Base-by-base conservation (phyloP, 257 asterid genomes). In the Solanum peruvianum region DNA sequence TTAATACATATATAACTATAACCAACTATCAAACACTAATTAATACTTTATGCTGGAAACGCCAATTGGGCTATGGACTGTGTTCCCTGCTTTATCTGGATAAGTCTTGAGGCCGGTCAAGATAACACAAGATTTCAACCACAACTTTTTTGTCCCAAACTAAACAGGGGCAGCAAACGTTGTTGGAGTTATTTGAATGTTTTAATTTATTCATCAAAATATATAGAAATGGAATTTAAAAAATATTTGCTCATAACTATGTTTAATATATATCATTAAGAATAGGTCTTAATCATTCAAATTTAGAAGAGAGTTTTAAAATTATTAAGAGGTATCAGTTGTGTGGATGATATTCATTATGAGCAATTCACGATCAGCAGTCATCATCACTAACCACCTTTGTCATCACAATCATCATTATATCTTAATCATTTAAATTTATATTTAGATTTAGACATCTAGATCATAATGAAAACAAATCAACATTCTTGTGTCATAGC, bases 391-490 rank as follows among this genome's bases (percentile, higher is more conserved):
- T 56, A 18, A 56, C 11, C n/a, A 56, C 0, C 1, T 18, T 1
- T 18, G n/a, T 56, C 11, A 18, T 56, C n/a, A 56, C n/a, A 56
- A 56, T 56, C 3, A 56, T 4, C 1, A 56, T 7, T 4, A 56
- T 56, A 56, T 18, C 64, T 18, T 56, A 56, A 56, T 56, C 0
- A 56, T 56, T 56, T n/a, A 56, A 1, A 18, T 52, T 52, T 52
- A 0, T 0, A 52, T 52, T 52, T 0, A 52, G 0, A 49, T 15
- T 49, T 8, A 49, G 3, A 49, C 1, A 4, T 56, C n/a, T 18
- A 56, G 8, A 56, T 56, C 0, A 18, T 56, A 56, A 56, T 56
- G 0, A 56, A 56, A 56, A 18, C 11, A 18, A 56, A 56, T 7
- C 8, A 37, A 37, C 39, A 37, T 37, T 37, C 39, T n/a, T 64